Conservation (phyloP, 1,284 basidiomycete genomes). For the Leucoagaricus sp. region DNA sequence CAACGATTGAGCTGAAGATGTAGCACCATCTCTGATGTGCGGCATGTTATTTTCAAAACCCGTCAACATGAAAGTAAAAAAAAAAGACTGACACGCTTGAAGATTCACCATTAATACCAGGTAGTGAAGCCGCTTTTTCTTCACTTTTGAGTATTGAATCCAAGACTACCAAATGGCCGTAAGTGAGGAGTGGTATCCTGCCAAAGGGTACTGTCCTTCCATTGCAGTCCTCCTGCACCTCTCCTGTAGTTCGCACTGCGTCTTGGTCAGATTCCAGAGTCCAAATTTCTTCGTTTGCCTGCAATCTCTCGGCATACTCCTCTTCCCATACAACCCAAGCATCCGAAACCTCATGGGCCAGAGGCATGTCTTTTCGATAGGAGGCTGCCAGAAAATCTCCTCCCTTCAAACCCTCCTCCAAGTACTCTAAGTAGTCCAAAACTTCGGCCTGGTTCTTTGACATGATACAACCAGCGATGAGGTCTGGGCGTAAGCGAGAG, state of each 20-base stretch:
- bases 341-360: constrained; percentile 60
- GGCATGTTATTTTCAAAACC: neutral
- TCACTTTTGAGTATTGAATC: neutral
- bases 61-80: neutral
- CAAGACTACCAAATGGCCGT: constrained; percentile 5
- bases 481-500: constrained; percentile 71
- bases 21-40: neutral
- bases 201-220: neutral
- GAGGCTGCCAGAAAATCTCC: neutral
- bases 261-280: neutral
- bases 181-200: constrained; percentile 1
- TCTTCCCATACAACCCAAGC: constrained; percentile 67
- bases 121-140: neutral
- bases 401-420: constrained; percentile 39
- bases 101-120: neutral
- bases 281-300: constrained; percentile 17
- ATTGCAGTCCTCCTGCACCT: no score
- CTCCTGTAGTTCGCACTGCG: neutral
- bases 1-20: neutral
- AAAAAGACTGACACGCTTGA: neutral
- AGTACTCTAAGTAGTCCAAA: constrained; percentile 54
- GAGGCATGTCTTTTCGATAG: constrained; percentile 11
- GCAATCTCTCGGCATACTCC: constrained; percentile 38
- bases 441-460: constrained; percentile 68
- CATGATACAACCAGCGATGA: constrained; percentile 63